Base-by-base conservation (phyloP, 2,329 filamentous ascomycete genomes). In the Balansia obtecta region DNA sequence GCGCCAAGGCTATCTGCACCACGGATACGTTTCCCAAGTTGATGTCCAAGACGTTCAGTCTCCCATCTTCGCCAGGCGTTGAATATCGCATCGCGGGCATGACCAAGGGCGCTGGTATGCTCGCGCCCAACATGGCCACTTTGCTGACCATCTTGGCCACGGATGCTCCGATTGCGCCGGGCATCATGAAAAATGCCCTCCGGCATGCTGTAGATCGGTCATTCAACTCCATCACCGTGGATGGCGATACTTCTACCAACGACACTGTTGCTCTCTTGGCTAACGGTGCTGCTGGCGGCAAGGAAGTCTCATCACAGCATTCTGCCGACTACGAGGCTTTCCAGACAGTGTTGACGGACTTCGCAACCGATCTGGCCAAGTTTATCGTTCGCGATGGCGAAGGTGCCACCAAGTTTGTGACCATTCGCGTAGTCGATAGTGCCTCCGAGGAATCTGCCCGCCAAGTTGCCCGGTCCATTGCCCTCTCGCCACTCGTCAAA, bases 11-110 rank as follows among this genome's bases (percentile, higher is more conserved):
- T 40, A 97, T 98, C 63, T 96, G 91, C 75, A 98, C 93, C 12
- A 98, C 93, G 15, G 93, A 98, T 69, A 97, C 93, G 3, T 98
- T 98, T 67, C 93, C 93, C 52, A 98, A 98, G 71, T 83, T 98
- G 56, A 75, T 91, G 59, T 96, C 90, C 18, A 82, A 79, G 58
- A 81, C 82, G 13, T 98, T 97, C 69, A 82, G 75, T 30, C 80
- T 98, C 33, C 90, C 93, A 4, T 90, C 86, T 1, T 86, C 86
- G 4, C 81, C 86, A 0, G 75, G 75, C 16, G 73, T 80, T 46
- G 82, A 85, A 65, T 98, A 95, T 71, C 77, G 79, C 59, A 85
- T 98, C 46, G 89, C 88, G 12, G 93, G 93, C 59, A 94, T 95
- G 81, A 95, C 91, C 61, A 98, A 98, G 72, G 93, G 93, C 51